Base-by-base conservation (phyloP, 75 land plant species). In the Larix kaempferi region DNA sequence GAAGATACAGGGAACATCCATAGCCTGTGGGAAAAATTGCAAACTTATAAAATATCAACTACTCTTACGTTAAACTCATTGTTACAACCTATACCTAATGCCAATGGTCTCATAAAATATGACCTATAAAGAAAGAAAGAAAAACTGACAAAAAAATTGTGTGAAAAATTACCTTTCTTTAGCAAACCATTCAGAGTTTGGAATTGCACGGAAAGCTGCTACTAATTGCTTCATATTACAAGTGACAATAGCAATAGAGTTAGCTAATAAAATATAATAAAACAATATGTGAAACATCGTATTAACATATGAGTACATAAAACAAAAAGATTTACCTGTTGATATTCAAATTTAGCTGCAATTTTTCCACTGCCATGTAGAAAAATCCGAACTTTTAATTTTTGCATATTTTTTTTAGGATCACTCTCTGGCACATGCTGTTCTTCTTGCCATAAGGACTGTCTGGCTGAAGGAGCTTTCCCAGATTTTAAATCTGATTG, bases 1-100 rank as follows among this genome's bases (percentile, higher is more conserved):
- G 89, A 88, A 13, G 93, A 79, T 12, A 83, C 3, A 22, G 96
- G 96, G 76, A 93, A 91, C 84, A 86, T 79, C 96, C 96, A 93
- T 76, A 93, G 74, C 80, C 96, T 93, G 85, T 73, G 1, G 71
- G 39, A 7, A 67, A 35, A 22, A 37, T 67, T 37, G 71, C 2
- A 15, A 16, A 64, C 17, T 4, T 6, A 39, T 2, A 39, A 37
- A 67, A 33, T 67, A 35, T 2, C 11, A 39, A 37, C 37, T 6
- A n/a, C n/a, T n/a, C 49, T 19, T 27, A 29, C 16, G 8, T 21
- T 37, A 67, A 35, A 39, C 22, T 11, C 0, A 19, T 39, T 17
- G 39, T 19, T 29, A 39, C 17, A 67, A 27, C n/a, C 1, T 67
- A 19, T 67, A 11, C 10, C 71, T 19, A 39, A 16, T 26, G 44